phyloP scores from a whole-genome alignment of 768 basidiomycete genomes.

The Hortiboletus flavorubellus region DNA sequence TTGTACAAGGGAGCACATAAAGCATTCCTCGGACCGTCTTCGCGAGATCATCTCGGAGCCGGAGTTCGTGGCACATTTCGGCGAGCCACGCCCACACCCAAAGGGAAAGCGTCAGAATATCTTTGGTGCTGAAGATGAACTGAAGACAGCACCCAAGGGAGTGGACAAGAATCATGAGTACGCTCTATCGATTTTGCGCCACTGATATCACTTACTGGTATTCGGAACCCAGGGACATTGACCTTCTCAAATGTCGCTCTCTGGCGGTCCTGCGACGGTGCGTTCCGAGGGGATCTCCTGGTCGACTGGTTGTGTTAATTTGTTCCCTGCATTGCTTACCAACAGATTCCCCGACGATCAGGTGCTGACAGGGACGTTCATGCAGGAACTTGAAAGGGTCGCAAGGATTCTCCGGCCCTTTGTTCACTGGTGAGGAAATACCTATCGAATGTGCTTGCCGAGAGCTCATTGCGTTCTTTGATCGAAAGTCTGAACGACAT shows the following conservation, averaged over 20 bases:
- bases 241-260: conserved; percentile 80
- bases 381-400: conserved; percentile 53
- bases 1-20: conserved; percentile 55
- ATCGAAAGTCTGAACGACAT: conserved; percentile 61
- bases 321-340: neutral
- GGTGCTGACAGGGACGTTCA: conserved; percentile 64
- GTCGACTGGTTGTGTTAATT: conserved; percentile 16
- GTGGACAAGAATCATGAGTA: conserved; percentile 79
- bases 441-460: neutral
- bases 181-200: conserved; percentile 10
- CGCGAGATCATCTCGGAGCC: conserved; percentile 63
- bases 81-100: conserved; percentile 57
- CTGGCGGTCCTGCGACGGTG: conserved; percentile 67
- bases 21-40: conserved; percentile 56
- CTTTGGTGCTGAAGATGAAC: conserved; percentile 83
- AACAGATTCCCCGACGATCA: conserved; percentile 71
- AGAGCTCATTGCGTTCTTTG: neutral
- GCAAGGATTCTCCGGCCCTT: conserved; percentile 64
- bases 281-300: conserved; percentile 11
- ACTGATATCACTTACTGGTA: neutral
- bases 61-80: conserved; percentile 76
- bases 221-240: conserved; percentile 66
- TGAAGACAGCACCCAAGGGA: conserved; percentile 92
- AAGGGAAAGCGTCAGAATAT: conserved; percentile 69
- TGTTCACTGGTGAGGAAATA: conserved; percentile 62